Conservation (phyloP, 768 basidiomycete species). For the Macrocybe gigantea region DNA sequence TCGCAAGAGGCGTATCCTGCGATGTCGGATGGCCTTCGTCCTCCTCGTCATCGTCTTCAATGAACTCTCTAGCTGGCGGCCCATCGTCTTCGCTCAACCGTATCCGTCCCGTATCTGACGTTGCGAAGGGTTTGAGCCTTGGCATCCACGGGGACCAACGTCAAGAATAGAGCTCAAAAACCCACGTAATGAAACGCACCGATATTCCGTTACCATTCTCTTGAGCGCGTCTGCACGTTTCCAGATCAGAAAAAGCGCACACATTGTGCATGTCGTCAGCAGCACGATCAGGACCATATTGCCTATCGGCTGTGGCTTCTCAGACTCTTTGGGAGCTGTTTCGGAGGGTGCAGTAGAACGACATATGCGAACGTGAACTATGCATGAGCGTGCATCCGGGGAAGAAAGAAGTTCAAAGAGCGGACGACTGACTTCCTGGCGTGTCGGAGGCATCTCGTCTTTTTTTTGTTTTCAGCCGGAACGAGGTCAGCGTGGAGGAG, state of each 20-base stretch:
- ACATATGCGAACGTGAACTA: too few relatives aligned
- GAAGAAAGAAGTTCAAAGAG: too few relatives aligned
- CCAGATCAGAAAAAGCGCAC: constrained; percentile 58
- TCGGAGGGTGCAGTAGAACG: too few relatives aligned
- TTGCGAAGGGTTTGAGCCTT: constrained; percentile 55
- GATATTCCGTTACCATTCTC: constrained; percentile 60
- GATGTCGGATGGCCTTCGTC: constrained; percentile 25
- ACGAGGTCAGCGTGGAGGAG: too few relatives aligned
- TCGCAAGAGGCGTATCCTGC: not conserved
- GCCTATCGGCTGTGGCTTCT: constrained; percentile 53
- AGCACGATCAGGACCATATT: constrained; percentile 48
- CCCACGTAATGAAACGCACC: not conserved
- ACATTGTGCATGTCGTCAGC: constrained; percentile 52
- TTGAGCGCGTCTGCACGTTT: constrained; percentile 50
- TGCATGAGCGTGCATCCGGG: too few relatives aligned
- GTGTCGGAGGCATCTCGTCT: too few relatives aligned
- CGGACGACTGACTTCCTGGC: too few relatives aligned
- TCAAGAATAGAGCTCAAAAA: not conserved
- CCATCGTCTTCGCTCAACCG: constrained; percentile 69
- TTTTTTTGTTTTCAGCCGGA: too few relatives aligned
- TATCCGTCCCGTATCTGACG: constrained; percentile 46
- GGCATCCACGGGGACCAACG: not conserved
- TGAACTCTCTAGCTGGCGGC: constrained; percentile 61
- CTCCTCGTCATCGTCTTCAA: constrained; percentile 56
- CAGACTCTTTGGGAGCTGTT: too few relatives aligned